A percentile compares a stretch with the other conserved stretches of the same genome.
Conservation (phyloP, 129 eudicot species). For the Arctium lappa region DNA sequence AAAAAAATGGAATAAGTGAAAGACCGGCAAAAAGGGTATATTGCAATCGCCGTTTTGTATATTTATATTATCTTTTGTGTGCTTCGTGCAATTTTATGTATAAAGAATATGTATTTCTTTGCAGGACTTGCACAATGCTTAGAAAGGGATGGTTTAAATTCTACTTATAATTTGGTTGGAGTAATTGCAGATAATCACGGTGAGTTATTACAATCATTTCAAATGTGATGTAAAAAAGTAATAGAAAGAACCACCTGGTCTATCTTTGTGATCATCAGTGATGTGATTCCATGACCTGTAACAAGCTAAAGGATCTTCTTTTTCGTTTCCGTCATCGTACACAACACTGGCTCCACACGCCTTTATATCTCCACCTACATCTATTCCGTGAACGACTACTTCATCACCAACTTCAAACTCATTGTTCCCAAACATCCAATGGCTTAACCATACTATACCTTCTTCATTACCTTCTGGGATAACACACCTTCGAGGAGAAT, state of each 20-base stretch:
- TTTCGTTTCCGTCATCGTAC: neutral
- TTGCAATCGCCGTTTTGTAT: no score
- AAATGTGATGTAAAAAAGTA: neutral
- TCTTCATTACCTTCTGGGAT: neutral
- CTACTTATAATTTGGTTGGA: constrained; percentile 69
- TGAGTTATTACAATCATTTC: neutral
- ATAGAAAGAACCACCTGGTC: neutral
- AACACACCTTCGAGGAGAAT: neutral
- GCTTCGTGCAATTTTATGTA: no score
- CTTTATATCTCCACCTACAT: neutral
- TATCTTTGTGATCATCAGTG: neutral
- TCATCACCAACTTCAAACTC: constrained; percentile 20
- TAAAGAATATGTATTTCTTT: neutral
- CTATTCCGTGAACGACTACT: neutral
- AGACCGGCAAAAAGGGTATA: no score
- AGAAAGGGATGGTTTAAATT: constrained; percentile 82
- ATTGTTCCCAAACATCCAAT: constrained; percentile 13
- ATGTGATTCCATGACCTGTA: constrained; percentile 17
- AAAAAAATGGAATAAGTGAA: no score
- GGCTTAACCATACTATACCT: constrained; percentile 20
- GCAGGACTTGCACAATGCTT: constrained; percentile 78
- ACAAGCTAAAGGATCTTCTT: constrained; percentile 2
- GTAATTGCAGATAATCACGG: constrained; percentile 56
- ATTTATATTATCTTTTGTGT: no score
- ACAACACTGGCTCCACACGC: constrained; percentile 8